These are phyloP conservation scores for Fimicolochytrium jonesii DNA, from an alignment of 192 early-diverging fungal species.

Conservation along the genomic window DNA sequence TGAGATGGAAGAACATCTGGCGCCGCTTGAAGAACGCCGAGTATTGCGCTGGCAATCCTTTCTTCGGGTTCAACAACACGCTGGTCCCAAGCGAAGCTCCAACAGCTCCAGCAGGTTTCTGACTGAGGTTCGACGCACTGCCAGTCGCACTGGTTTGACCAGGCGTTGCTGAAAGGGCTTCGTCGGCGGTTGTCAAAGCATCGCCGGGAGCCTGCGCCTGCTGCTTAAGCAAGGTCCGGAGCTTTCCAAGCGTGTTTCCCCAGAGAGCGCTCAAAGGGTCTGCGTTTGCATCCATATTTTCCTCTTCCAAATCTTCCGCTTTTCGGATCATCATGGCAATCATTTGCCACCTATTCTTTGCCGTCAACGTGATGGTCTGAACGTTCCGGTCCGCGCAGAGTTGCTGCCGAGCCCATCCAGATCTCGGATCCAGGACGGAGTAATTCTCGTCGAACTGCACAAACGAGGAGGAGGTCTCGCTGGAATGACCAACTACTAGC, in stretches of 20 bases:
- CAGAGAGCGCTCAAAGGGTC: conserved; percentile 26
- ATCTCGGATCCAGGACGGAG: conserved; percentile 49
- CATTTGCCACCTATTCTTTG: conserved; percentile 29
- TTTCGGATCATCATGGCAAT: conserved; percentile 38
- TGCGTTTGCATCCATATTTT: background rate
- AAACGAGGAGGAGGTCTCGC: conserved; percentile 26
- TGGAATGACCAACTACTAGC: conserved; percentile 53
- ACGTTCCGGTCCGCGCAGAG: conserved; percentile 39
- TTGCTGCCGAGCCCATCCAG: conserved; percentile 47
- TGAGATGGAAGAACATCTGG: conserved; percentile 59
- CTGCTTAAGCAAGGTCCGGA: background rate
- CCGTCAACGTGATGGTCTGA: conserved; percentile 30
- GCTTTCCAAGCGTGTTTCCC: conserved; percentile 21
- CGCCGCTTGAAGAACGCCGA: conserved; percentile 50
- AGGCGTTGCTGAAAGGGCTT: background rate
- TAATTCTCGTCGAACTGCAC: conserved; percentile 47
- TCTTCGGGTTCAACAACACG: conserved; percentile 19
- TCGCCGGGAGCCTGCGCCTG: background rate
- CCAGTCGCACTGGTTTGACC: background rate
- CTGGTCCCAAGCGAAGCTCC: conserved; percentile 1
- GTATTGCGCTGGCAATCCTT: conserved; percentile 29
- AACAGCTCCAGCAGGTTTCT: background rate
- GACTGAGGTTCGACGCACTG: conserved; percentile 5
- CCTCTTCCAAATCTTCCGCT: conserved; percentile 25
- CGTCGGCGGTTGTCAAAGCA: too few relatives aligned